phyloP scores from a whole-genome alignment of 108 stramenopile genomes.

The Epithemia pelagica region DNA sequence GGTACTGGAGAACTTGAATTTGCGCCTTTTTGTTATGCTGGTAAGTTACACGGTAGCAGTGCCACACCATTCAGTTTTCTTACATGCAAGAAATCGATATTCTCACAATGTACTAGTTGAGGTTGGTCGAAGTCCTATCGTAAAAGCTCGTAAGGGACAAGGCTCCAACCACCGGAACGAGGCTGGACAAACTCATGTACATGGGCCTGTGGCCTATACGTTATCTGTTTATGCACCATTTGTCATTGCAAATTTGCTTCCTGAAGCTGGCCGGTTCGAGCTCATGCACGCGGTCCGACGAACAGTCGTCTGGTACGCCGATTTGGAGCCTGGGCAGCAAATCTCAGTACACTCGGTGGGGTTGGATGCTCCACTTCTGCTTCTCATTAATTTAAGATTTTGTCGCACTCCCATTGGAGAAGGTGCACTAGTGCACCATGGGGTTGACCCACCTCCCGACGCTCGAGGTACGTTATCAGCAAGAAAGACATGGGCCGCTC shows the following conservation, averaged over 20 bases:
- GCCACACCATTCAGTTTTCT: too few species aligned
- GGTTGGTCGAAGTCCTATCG: conserved; percentile 71
- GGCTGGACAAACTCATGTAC: conserved; percentile 20
- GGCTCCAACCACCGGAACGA: not conserved
- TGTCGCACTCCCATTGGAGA: conserved; percentile 84
- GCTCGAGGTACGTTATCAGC: conserved; percentile 18
- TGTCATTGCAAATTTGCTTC: conserved; percentile 91
- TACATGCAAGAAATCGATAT: too few species aligned
- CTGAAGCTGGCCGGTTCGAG: conserved; percentile 81
- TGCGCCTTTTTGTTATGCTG: conserved; percentile 30
- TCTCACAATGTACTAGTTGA: conserved; percentile 50
- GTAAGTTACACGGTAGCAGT: not conserved
- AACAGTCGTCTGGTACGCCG: conserved; percentile 81
- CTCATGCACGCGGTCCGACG: conserved; percentile 73
- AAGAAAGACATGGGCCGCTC: too few species aligned
- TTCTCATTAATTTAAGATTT: conserved; percentile 86
- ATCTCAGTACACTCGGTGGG: conserved; percentile 80
- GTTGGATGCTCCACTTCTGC: conserved; percentile 80
- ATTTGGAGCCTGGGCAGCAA: conserved; percentile 80
- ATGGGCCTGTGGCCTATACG: conserved; percentile 79
- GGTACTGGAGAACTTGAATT: conserved; percentile 2
- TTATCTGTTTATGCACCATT: conserved; percentile 87
- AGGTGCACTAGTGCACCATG: conserved; percentile 83
- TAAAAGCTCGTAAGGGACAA: conserved; percentile 7
- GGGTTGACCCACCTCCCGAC: conserved; percentile 22